A percentile compares a stretch with the other conserved stretches of the same genome.
phyloP scores from a whole-genome alignment of 2,329 filamentous ascomycete species.

The Coniochaeta ligniaria region DNA sequence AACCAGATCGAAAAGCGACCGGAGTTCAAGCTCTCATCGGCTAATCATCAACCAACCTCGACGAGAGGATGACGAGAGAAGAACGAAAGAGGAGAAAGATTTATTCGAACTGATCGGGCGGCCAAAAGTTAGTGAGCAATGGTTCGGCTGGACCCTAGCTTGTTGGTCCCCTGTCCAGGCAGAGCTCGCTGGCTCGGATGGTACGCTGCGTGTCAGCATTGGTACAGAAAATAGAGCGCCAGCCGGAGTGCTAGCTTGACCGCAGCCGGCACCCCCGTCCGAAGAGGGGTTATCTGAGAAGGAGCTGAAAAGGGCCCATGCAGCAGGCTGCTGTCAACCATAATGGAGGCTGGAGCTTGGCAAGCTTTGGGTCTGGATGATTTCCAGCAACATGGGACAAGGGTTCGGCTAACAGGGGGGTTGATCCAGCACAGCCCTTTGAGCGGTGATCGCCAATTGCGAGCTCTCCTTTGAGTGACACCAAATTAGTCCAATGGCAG shows the following conservation, averaged over 20 bases:
- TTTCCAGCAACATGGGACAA: conserved; percentile 4
- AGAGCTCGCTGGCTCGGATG: neutral
- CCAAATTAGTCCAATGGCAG: neutral
- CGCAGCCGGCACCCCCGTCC: neutral
- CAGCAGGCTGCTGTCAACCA: neutral
- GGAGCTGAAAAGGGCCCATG: neutral
- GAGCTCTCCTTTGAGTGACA: neutral
- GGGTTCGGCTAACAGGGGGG: neutral
- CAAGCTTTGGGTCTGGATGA: neutral
- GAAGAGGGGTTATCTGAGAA: neutral
- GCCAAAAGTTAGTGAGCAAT: neutral
- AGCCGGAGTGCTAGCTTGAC: neutral
- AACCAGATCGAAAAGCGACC: neutral
- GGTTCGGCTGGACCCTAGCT: neutral
- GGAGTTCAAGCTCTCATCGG: conserved; percentile 4
- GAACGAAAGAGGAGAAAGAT: conserved; percentile 5
- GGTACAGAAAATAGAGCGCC: neutral
- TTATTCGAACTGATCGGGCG: conserved; percentile 5
- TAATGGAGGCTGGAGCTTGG: too few species aligned
- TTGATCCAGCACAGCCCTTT: neutral
- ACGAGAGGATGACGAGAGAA: neutral
- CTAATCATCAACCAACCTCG: conserved; percentile 1
- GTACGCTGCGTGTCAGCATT: neutral
- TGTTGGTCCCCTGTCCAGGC: neutral
- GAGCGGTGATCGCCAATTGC: neutral